Conservation (phyloP, 2,329 filamentous ascomycete species). For the Aspergillus vadensis region DNA sequence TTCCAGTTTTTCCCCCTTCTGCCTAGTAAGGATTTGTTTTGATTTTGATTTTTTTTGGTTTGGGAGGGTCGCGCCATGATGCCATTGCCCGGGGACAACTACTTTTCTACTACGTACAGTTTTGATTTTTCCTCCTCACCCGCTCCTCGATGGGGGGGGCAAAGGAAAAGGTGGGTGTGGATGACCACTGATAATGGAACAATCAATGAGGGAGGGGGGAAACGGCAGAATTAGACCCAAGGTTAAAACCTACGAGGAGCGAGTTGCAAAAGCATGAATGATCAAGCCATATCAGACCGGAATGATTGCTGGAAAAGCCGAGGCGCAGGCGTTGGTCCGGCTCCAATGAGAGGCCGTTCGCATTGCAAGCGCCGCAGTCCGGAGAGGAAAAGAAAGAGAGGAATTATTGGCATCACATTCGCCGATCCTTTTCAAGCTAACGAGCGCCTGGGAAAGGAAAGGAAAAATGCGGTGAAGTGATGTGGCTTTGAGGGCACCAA, state of each 20-base stretch:
- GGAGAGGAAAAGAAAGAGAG: neutral
- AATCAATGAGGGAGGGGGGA: neutral
- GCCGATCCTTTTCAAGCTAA: slow-evolving; percentile 6
- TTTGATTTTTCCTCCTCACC: neutral
- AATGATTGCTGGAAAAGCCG: neutral
- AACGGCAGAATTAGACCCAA: neutral
- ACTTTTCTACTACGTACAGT: too few species aligned
- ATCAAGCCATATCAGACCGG: slow-evolving; percentile 5
- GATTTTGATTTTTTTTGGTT: neutral
- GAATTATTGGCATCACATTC: slow-evolving; percentile 5
- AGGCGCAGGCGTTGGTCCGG: neutral
- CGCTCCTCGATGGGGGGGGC: neutral
- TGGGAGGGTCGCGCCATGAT: neutral
- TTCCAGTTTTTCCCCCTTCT: too few species aligned
- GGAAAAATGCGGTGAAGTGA: slow-evolving; percentile 21
- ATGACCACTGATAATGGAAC: neutral
- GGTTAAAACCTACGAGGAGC: neutral
- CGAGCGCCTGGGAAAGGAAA: neutral
- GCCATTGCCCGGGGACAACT: neutral
- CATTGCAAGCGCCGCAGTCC: neutral
- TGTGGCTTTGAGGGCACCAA: slow-evolving; percentile 16
- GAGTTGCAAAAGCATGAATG: neutral
- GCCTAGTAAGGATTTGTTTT: slow-evolving; percentile 9
- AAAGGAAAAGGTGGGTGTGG: neutral
- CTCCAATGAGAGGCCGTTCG: slow-evolving; percentile 3